Evolutionary conservation across 768 basidiomycete genomes (phyloP), one percentile per base, ranked within the genome.

Genomic region (Cystoderma amianthinum): DNA sequence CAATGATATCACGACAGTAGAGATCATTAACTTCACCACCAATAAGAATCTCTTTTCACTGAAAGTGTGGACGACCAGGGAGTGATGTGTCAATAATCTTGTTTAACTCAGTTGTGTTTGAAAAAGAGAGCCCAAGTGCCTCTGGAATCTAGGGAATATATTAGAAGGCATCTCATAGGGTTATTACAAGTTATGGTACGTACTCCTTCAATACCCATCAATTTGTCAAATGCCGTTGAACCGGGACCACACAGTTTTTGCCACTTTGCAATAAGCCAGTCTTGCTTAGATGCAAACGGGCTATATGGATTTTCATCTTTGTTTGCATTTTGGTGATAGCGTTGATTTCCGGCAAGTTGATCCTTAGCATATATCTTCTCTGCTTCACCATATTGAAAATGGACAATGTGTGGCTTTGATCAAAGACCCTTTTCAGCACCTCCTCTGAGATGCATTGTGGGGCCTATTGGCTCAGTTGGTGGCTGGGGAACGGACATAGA

Each of bases 101-200:
- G 35, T 68, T 64, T 5, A 68, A 48, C 36, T 62, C 55, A 3
- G 36, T 18, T 1, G 54, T 33, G 32, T 49, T 63, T 19, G 47
- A 49, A 46, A 49, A 68, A 2, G 64, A 66, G 0, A 68, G 51
- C 0, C 48, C 52, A 6, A 68, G 55, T 0, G 25, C 18, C 15
- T 57, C 50, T 3, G 11, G 18, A 11, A 60, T 48, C 57, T 60
- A 35, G 6, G 25, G n/a, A n/a, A n/a, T n/a, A n/a, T n/a, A n/a
- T 28, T 28, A 28, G 25, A 7, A 7, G 7, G 22, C 45, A 15
- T 6, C 13, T 24, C 41, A 33, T 47, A 28, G 25, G 6, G 13
- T 28, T 3, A 32, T 28, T n/a, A 28, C 7, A n/a, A n/a, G n/a
- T n/a, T n/a, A n/a, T n/a, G n/a, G 7, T n/a, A 53, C 58, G 17